Evolutionary conservation across 2,329 filamentous ascomycete genomes (phyloP).

Genomic region (Biscogniauxia marginata): DNA sequence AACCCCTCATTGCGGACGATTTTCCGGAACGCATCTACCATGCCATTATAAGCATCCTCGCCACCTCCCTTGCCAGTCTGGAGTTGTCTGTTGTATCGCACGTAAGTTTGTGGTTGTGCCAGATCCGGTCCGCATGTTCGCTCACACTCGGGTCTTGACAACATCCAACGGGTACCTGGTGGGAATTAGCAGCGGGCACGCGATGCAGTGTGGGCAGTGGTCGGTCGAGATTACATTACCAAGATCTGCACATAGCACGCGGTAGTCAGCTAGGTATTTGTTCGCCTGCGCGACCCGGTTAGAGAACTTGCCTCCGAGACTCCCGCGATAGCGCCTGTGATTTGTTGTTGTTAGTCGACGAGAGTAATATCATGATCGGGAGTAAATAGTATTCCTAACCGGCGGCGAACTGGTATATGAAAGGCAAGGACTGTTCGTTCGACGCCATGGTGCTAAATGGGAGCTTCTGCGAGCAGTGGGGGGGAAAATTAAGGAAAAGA

Average conservation of each 20-base stretch:
- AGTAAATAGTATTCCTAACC: constrained; percentile 53
- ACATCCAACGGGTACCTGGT: constrained; percentile 96
- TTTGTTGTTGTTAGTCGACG: constrained; percentile 27
- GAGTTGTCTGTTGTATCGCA: constrained; percentile 63
- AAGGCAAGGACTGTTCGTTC: constrained; percentile 75
- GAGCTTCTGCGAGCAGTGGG: neutral
- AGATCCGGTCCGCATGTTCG: constrained; percentile 20
- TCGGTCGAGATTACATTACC: constrained; percentile 66
- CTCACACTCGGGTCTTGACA: constrained; percentile 95
- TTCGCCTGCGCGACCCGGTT: neutral
- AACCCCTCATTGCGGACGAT: constrained; percentile 96
- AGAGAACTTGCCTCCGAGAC: constrained; percentile 80
- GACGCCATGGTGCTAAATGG: constrained; percentile 52
- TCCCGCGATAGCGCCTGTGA: constrained; percentile 83
- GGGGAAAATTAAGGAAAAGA: neutral
- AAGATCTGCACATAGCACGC: constrained; percentile 63
- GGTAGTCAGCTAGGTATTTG: constrained; percentile 14
- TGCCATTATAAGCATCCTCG: constrained; percentile 89
- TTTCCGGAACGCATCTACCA: constrained; percentile 97
- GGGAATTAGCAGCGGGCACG: constrained; percentile 18
- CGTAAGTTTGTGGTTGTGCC: constrained; percentile 1
- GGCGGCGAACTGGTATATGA: constrained; percentile 92
- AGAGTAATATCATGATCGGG: constrained; percentile 18
- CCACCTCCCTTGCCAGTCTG: constrained; percentile 73
- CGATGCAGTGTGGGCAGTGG: constrained; percentile 8